Base-by-base conservation (phyloP, 2,329 filamentous ascomycete species). In the Emergomyces pasteurianus region DNA sequence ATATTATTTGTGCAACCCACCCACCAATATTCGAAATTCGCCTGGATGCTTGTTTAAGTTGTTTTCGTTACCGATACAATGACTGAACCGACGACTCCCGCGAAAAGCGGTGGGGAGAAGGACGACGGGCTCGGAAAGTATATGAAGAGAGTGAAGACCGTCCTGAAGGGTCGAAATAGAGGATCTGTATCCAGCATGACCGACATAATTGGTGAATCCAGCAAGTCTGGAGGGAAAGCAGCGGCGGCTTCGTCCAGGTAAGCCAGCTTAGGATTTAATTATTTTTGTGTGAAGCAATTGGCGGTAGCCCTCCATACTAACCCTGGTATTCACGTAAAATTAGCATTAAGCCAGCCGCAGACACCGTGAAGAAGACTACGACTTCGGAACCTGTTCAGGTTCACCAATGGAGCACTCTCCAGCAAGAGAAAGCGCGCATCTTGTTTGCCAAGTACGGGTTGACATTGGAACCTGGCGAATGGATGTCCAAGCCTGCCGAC, bases 381-480 rank as follows among this genome's bases (percentile, higher is more conserved):
- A 9, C 58, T 12, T 7, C 47, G 4, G 43, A 58, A 10, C 43
- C 67, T 36, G 66, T 65, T 52, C 63, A 67, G 52, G 62, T 70
- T 42, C 62, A 67, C 58, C 67, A 72, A 61, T 76, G 73, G 69
- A 71, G 71, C 60, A 64, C 68, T 34, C 65, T 75, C 34, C 77
- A 77, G 60, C 74, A 77, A 65, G 74, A 75, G 50, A 77, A 73
- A 64, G 74, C 77, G 26, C 74, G 75, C 58, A 71, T 70, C 40
- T 68, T 79, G 23, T 79, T 79, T 63, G 75, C 74, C 63, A 78
- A 78, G 64, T 79, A 79, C 62, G 76, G 77, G 38, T 65, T 79
- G 60, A 74, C 72, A 3, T 65, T 79, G 23, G 75, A 76, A 47
- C 71, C 73, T 10, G 71, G 71, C 40, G 77, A 78, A 61, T 77